Evolutionary conservation across 768 basidiomycete genomes (phyloP).

Genomic region (Pilatotrama ljubarskyi): DNA sequence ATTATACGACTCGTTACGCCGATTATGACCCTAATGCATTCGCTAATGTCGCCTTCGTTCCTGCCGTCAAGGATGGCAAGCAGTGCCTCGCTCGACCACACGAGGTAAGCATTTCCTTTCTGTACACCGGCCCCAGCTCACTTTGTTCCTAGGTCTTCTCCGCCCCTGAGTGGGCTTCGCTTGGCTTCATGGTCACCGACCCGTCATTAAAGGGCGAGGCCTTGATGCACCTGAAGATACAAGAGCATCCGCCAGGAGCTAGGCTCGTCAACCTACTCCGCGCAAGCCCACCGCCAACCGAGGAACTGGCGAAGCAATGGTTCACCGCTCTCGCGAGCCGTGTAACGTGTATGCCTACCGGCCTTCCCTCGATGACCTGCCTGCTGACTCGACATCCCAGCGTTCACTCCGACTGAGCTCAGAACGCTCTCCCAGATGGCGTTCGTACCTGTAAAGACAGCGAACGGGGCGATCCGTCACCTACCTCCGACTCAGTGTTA

Average conservation of each 20-base stretch:
- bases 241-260: conserved; percentile 64
- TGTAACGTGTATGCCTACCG: conserved; percentile 49
- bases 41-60: conserved; percentile 71
- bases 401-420: conserved; percentile 59
- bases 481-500: conserved; percentile 70
- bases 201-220: conserved; percentile 52
- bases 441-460: conserved; percentile 62
- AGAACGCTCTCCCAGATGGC: conserved; percentile 53
- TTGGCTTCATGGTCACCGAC: conserved; percentile 78
- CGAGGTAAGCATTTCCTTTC: conserved; percentile 53
- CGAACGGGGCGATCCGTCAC: conserved; percentile 38
- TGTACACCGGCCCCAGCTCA: too few species aligned
- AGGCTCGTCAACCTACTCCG: conserved; percentile 60
- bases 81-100: conserved; percentile 57
- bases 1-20: conserved; percentile 59
- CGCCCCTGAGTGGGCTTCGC: conserved; percentile 59
- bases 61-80: conserved; percentile 59
- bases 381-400: conserved; percentile 34
- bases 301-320: conserved; percentile 57
- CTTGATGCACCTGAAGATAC: conserved; percentile 63
- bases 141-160: conserved; percentile 63
- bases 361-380: not conserved
- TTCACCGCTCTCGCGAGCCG: conserved; percentile 69
- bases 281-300: conserved; percentile 56
- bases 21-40: conserved; percentile 59